phyloP scores from a whole-genome alignment of 1,284 basidiomycete species.

The Coniferiporia weirii region DNA sequence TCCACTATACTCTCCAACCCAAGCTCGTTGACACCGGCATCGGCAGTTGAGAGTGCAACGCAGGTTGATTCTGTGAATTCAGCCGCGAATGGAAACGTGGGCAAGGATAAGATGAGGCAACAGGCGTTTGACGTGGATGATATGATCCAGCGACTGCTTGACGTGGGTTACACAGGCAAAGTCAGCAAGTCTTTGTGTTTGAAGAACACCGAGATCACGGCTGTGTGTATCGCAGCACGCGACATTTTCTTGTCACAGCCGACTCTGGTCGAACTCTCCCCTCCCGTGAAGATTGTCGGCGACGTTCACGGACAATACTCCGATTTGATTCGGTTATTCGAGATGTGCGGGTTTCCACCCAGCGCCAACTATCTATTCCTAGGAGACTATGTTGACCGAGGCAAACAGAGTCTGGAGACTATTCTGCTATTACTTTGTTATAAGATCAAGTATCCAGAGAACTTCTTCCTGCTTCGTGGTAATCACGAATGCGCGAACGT shows the following conservation, averaged over 20 bases:
- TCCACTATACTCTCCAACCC: constrained; percentile 68
- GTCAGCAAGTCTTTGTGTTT: constrained; percentile 94
- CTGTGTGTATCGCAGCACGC: constrained; percentile 93
- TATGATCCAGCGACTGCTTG: constrained; percentile 95
- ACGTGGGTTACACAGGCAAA: constrained; percentile 97
- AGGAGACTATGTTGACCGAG: constrained; percentile 98
- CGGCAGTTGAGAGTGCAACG: constrained; percentile 37
- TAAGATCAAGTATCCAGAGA: constrained; percentile 99
- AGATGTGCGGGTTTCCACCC: constrained; percentile 99
- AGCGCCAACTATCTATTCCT: constrained; percentile 97
- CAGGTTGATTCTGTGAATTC: constrained; percentile 30
- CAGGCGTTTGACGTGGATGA: constrained; percentile 88
- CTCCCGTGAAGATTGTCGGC: constrained; percentile 98
- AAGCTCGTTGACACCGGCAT: constrained; percentile 34
- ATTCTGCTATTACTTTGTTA: constrained; percentile 96
- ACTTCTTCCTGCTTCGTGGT: constrained; percentile 96
- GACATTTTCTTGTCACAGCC: constrained; percentile 97
- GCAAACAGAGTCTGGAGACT: constrained; percentile 98
- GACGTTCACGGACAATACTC: constrained; percentile 99
- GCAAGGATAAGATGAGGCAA: constrained; percentile 51
- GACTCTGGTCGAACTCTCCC: constrained; percentile 94
- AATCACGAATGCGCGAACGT: constrained; percentile 99
- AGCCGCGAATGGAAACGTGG: constrained; percentile 36
- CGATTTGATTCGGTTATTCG: constrained; percentile 96
- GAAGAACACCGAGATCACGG: constrained; percentile 95